Base-by-base conservation (phyloP, 306 rosid species). In the Astragalus glycyphyllos region DNA sequence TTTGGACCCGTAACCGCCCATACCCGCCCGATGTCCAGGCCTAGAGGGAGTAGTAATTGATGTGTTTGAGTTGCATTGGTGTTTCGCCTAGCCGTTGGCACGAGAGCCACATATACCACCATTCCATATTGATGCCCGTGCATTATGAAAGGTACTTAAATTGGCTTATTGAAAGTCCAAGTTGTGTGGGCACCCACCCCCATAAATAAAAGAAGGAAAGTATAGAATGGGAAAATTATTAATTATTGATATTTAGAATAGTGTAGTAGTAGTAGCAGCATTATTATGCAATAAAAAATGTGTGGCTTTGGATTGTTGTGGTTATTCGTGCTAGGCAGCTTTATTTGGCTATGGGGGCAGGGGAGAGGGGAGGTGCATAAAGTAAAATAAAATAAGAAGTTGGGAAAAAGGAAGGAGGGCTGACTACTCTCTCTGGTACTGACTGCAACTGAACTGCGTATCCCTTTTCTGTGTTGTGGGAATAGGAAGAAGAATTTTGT, bases 231-330 rank as follows among this genome's bases (percentile, higher is more conserved):
- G 37, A 53, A 50, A 61, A 32, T 20, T 11, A 73, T 72, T 35
- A 45, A 35, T 61, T 14, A 2, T 37, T 14, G 2, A 40, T 7
- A 40, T 26, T 26, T 11, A 54, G 11, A 64, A 48, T 44, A 17
- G 34, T n/a, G 51, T 16, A n/a, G n/a, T n/a, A n/a, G n/a, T n/a
- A n/a, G n/a, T n/a, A n/a, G n/a, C n/a, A n/a, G n/a, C n/a, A n/a
- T n/a, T n/a, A n/a, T n/a, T n/a, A n/a, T n/a, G n/a, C n/a, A n/a
- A n/a, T n/a, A 69, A 66, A 65, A 31, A 71, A 83, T 90, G 63
- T 87, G 85, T 86, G 91, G 89, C 98, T 84, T 90, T 88, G 97
- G 98, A 88, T 86, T 84, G 88, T 81, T 88, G 53, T 90, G 91
- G 82, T 87, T 56, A 76, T 81, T 86, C 86, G 85, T 90, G 93